These are phyloP conservation scores for Bertia moriformis DNA, from an alignment of 2,329 filamentous ascomycete genomes.

Conservation along the genomic window DNA sequence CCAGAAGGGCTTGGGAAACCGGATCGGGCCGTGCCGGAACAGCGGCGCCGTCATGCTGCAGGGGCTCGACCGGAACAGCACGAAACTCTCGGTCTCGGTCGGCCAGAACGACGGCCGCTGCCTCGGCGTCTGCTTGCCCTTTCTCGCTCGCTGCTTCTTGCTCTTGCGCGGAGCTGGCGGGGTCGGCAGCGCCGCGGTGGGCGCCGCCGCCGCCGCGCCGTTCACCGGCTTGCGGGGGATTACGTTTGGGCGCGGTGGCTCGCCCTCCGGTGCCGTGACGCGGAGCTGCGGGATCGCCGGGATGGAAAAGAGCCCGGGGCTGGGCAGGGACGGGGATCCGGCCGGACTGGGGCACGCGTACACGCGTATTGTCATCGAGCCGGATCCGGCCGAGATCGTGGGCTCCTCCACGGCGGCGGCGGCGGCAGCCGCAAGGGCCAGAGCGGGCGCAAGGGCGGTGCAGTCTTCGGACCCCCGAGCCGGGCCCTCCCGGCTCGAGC, in stretches of 20 bases:
- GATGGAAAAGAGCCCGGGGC: neutral
- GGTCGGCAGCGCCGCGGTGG: neutral
- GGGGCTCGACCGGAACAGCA: constrained; percentile 31
- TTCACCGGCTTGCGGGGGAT: neutral
- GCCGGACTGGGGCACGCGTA: neutral
- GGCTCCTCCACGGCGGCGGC: neutral
- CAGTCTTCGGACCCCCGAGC: neutral
- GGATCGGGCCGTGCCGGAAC: constrained; percentile 40
- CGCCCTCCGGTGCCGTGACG: neutral
- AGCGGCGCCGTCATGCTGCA: constrained; percentile 31
- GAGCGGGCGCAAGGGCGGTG: no score
- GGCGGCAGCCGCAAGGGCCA: no score
- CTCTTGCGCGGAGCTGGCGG: neutral
- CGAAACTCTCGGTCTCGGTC: constrained; percentile 23
- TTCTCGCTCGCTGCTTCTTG: no score
- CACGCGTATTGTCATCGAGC: neutral
- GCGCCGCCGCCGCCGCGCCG: no score
- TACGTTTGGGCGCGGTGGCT: neutral
- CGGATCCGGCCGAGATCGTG: neutral
- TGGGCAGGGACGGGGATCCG: neutral
- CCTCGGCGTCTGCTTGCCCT: neutral
- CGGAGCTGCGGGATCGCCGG: neutral
- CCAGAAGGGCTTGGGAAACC: constrained; percentile 30
- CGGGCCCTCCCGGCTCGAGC: neutral
- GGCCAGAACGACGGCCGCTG: constrained; percentile 3